Evolutionary conservation across 257 asterid species (phyloP), one percentile per base, ranked within the genome.

Genomic region (Solanum bukasovii): DNA sequence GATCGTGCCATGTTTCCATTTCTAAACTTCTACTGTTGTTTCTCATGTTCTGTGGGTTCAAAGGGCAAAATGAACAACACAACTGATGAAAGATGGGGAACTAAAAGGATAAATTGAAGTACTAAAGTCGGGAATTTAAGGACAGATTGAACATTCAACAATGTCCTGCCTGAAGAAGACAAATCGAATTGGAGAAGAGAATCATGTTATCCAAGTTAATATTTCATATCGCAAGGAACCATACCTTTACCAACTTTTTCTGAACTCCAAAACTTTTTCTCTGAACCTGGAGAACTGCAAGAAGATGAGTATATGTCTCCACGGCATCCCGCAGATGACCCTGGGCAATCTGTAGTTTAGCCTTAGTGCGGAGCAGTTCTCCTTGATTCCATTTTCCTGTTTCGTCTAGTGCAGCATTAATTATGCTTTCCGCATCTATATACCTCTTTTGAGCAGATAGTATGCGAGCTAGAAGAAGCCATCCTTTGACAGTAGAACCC

Each of bases 321-420:
- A 94, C 86, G 23, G 96, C 95, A 88, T 92, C 96, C 84, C 88
- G 92, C 65, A 96, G 40, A 84, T 88, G 70, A 16, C 95, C 96
- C 91, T 90, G 98, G 14, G 92, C 96, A 75, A 94, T 94, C 93
- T 96, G 99, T 88, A 96, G 87, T 88, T 92, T 96, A 11, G 96
- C 98, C 92, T 95, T 96, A 1, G 95, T 94, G 3, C 94, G 88
- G 9, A 95, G 92, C 87, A 96, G 86, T 83, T 94, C 95, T 25
- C 97, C 98, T 88, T 94, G 99, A 74, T 96, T 93, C 99, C 98
- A 96, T 86, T 93, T 95, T 86, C 98, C 98, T 1, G 98, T 92
- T 91, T 96, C 99, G 31, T 94, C 98, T 87, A 96, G 78, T 74
- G 99, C 99, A 84, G 98, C 96, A 89, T 96, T 93, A 29, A 96